Percentiles rank a stretch among this genome's conserved stretches.
Evolutionary conservation across 805 yeast species (phyloP).

Genomic region (Saccharomycopsis malanga): DNA sequence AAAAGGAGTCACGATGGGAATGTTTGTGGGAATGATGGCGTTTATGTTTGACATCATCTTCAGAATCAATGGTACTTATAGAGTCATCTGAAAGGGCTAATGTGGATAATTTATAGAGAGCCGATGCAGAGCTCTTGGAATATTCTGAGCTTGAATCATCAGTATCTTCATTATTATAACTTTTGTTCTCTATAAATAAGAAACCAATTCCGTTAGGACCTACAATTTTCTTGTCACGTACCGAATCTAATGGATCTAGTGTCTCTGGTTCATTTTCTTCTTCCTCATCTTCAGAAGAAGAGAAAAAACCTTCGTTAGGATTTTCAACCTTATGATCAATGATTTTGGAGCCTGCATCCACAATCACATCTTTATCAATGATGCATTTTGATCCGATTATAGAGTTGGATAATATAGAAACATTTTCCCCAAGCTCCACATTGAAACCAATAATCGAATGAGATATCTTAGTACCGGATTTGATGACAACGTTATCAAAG

Average conservation of each 20-base stretch:
- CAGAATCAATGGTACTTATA: slow-evolving; percentile 35
- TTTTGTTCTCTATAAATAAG: slow-evolving; percentile 27
- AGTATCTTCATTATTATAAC: slow-evolving; percentile 19
- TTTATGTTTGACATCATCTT: not conserved
- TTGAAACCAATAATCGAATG: slow-evolving; percentile 67
- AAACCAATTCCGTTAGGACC: slow-evolving; percentile 33
- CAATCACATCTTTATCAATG: slow-evolving; percentile 46
- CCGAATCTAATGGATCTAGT: not conserved
- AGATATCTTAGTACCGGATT: slow-evolving; percentile 51
- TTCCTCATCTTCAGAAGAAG: slow-evolving; percentile 13
- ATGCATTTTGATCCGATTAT: slow-evolving; percentile 72
- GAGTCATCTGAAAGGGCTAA: slow-evolving; percentile 53
- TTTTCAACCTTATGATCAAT: slow-evolving; percentile 28
- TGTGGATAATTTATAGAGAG: slow-evolving; percentile 39
- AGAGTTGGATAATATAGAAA: slow-evolving; percentile 56
- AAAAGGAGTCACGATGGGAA: not conserved
- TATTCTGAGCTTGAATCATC: slow-evolving; percentile 10
- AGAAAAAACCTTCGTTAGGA: not conserved
- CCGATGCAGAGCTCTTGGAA: slow-evolving; percentile 26
- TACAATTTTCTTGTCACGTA: slow-evolving; percentile 24
- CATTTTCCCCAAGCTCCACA: slow-evolving; percentile 48
- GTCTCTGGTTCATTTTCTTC: slow-evolving; percentile 10
- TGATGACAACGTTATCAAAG: slow-evolving; percentile 78
- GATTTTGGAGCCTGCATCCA: slow-evolving; percentile 47
- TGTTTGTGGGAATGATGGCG: not conserved